phyloP scores from a whole-genome alignment of 116 monocot genomes.

The Dioscorea cayenensis region DNA sequence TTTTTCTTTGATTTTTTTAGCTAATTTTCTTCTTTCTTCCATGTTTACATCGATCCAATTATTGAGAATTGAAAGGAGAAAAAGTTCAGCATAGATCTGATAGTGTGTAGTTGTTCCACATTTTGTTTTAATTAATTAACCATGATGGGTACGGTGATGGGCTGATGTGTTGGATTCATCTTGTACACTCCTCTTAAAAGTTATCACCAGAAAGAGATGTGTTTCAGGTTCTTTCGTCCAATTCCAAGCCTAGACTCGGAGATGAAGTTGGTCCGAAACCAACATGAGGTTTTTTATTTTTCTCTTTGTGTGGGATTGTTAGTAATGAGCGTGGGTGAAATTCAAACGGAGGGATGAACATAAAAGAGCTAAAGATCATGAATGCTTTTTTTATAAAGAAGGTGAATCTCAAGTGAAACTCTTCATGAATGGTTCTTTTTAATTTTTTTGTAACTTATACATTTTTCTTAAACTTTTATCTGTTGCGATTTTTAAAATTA shows the following conservation, averaged over 20 bases:
- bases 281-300: no score
- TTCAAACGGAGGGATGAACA: no score
- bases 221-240: conserved; percentile 15
- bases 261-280: conserved; percentile 24
- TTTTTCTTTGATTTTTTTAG: conserved; percentile 4
- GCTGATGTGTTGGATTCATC: neutral
- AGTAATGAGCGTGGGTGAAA: no score
- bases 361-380: no score
- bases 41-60: conserved; percentile 24
- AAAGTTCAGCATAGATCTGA: conserved; percentile 85
- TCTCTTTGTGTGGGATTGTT: no score
- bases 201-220: conserved; percentile 58
- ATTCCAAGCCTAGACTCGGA: conserved; percentile 25
- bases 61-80: conserved; percentile 35
- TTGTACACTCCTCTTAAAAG: conserved; percentile 72
- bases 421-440: no score
- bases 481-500: no score
- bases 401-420: no score
- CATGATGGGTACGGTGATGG: no score
- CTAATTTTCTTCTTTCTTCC: neutral
- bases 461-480: no score
- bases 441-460: no score
- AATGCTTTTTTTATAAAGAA: no score
- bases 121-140: neutral
- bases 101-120: conserved; percentile 43